phyloP scores from a whole-genome alignment of 108 stramenopile genomes.

The Pseudonitzschia multiseries region DNA sequence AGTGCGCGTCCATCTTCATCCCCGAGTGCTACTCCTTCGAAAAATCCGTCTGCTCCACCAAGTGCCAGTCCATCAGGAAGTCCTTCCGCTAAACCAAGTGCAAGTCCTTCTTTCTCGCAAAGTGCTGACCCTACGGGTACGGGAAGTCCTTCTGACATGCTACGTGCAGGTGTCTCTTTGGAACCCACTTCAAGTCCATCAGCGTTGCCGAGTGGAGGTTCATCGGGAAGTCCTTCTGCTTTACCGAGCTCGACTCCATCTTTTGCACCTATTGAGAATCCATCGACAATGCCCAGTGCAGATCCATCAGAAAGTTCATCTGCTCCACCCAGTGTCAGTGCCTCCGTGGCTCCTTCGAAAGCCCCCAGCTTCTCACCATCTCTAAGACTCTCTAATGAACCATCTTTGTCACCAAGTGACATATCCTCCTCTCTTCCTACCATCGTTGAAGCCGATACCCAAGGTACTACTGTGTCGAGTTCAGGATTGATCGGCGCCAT shows the following conservation, averaged over 20 bases:
- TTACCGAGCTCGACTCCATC: not conserved
- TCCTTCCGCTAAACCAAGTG: too few relatives aligned
- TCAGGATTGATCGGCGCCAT: conserved; percentile 26
- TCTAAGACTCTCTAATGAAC: not conserved
- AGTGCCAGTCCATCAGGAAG: too few relatives aligned
- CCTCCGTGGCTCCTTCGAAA: not conserved
- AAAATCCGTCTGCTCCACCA: too few relatives aligned
- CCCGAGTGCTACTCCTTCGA: not conserved
- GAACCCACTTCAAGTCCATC: conserved; percentile 7
- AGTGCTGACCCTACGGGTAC: too few relatives aligned
- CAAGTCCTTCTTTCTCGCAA: too few relatives aligned
- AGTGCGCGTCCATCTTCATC: not conserved
- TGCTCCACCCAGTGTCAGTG: not conserved
- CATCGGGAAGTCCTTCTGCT: conserved; percentile 4
- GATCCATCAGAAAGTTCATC: not conserved
- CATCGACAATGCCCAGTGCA: not conserved
- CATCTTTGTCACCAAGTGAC: not conserved
- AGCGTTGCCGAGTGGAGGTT: not conserved
- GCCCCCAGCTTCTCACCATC: not conserved
- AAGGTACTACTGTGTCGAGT: not conserved
- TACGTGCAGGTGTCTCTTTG: not conserved
- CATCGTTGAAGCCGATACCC: not conserved
- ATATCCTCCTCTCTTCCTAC: not conserved
- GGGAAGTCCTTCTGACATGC: not conserved
- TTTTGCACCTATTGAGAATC: not conserved